A percentile compares a stretch with the other conserved stretches of the same genome.
These are phyloP conservation scores for Rehmannia glutinosa DNA, from an alignment of 257 asterid genomes.

Conservation along the genomic window DNA sequence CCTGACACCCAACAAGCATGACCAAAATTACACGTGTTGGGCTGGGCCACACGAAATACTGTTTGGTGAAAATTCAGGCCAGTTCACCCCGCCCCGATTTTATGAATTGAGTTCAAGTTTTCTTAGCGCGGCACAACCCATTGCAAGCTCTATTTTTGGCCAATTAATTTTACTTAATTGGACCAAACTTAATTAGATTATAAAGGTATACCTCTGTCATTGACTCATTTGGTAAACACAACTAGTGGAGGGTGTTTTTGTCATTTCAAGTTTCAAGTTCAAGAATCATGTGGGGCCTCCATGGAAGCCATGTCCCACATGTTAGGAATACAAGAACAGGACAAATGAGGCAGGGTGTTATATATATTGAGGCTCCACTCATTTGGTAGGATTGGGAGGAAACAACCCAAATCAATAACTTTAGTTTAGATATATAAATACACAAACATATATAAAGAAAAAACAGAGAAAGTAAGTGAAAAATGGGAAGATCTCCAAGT, in stretches of 20 bases:
- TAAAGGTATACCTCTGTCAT: no score
- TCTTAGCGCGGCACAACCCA: no score
- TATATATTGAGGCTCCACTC: constrained; percentile 27
- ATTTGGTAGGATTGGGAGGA: constrained; percentile 60
- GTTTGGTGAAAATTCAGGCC: no score
- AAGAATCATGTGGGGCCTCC: constrained; percentile 5
- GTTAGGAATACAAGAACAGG: constrained; percentile 29
- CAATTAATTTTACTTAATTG: no score
- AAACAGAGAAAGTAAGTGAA: not conserved
- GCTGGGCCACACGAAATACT: no score
- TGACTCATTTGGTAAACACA: no score
- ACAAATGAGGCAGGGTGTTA: constrained; percentile 32
- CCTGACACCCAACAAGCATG: no score
- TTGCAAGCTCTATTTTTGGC: no score
- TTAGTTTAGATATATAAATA: not conserved
- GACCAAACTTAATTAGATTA: no score
- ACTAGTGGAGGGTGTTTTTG: constrained; percentile 16
- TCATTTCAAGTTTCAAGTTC: constrained; percentile 4
- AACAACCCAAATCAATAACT: constrained; percentile 24
- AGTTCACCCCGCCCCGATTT: no score
- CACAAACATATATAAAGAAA: not conserved
- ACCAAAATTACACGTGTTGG: no score
- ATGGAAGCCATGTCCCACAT: constrained; percentile 22
- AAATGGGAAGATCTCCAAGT: constrained; percentile 78
- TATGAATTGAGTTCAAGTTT: no score